Base-by-base conservation (phyloP, 2,329 filamentous ascomycete species). In the Epichloe sibirici region DNA sequence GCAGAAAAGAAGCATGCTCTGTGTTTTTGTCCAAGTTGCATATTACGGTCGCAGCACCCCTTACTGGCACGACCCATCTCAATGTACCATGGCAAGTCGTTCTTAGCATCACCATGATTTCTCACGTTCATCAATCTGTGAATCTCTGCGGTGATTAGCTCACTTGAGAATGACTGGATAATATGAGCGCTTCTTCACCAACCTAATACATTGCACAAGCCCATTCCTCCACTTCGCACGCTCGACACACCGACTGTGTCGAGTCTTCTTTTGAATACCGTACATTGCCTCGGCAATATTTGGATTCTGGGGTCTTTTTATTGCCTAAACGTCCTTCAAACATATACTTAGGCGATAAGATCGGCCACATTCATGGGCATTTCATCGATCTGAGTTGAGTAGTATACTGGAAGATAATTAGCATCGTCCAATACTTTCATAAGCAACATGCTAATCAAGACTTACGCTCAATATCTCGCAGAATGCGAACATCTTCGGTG, bases 321-420 rank as follows among this genome's bases (percentile, higher is more conserved):
- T 13, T 21, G 2, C 15, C 35, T 15, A 17, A 15, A 28, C 23
- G n/a, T 44, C n/a, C 45, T 7, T 12, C 6, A 6, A 12, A n/a
- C 17, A 21, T 21, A 12, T 31, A 1, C n/a, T 68, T 72, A 80
- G 38, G 76, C 67, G 54, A 77, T 77, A 31, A 82, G 73, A 60
- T 79, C 78, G 62, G 78, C 81, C 66, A 88, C 88, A 65, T 96
- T 96, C 90, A 96, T 96, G 17, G 90, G 90, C 90, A 96, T 96
- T 75, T 96, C 90, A 63, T 96, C 90, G 61, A 96, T 95, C 74
- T 96, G 90, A 46, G 90, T 95, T 15, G 88, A 94, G 72, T 95
- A 95, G 74, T 94, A 95, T 64, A 95, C 85, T 89, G 57, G 11
- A 42, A 52, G 48, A 17, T 45, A 51, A 57, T 76, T 57, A 76